Evolutionary conservation across 805 yeast genomes (phyloP).

Genomic region (Hagleromyces aurorensis): DNA sequence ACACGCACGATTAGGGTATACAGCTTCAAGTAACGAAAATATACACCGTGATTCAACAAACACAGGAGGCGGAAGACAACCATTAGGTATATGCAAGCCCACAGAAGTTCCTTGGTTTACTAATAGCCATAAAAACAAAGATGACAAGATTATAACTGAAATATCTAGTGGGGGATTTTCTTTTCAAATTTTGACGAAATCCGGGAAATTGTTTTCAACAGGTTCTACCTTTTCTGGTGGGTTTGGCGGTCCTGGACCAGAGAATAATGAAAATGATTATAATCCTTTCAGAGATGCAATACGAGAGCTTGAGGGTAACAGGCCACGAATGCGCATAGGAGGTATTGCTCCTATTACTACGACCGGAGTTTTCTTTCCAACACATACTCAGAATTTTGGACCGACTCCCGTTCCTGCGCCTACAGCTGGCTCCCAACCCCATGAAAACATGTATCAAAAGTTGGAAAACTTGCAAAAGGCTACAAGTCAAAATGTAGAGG

Average conservation of each 20-base stretch:
- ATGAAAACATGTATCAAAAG: constrained; percentile 23
- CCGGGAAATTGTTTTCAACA: constrained; percentile 49
- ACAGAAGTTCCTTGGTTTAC: constrained; percentile 25
- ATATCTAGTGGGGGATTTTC: constrained; percentile 60
- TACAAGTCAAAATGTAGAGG: constrained; percentile 17
- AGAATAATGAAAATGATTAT: constrained; percentile 27
- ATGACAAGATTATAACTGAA: constrained; percentile 19
- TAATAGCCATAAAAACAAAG: constrained; percentile 6
- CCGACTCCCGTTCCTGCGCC: constrained; percentile 12
- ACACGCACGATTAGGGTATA: constrained; percentile 29
- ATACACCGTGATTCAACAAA: constrained; percentile 14
- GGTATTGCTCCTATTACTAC: constrained; percentile 16
- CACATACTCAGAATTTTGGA: constrained; percentile 8
- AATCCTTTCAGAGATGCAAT: constrained; percentile 27
- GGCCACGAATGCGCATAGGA: constrained; percentile 14
- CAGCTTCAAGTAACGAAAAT: constrained; percentile 17
- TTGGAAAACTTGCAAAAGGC: constrained; percentile 17
- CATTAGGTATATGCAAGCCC: constrained; percentile 26
- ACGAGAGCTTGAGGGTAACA: constrained; percentile 18
- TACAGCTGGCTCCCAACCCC: constrained; percentile 26
- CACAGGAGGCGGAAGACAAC: constrained; percentile 18
- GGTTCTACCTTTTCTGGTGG: constrained; percentile 41
- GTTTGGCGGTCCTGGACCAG: constrained; percentile 36
- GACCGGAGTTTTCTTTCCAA: constrained; percentile 11
- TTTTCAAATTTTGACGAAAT: constrained; percentile 46